These are phyloP conservation scores for Chrysoporthe deuterocubensis DNA, from an alignment of 2,329 filamentous ascomycete genomes.

Conservation along the genomic window DNA sequence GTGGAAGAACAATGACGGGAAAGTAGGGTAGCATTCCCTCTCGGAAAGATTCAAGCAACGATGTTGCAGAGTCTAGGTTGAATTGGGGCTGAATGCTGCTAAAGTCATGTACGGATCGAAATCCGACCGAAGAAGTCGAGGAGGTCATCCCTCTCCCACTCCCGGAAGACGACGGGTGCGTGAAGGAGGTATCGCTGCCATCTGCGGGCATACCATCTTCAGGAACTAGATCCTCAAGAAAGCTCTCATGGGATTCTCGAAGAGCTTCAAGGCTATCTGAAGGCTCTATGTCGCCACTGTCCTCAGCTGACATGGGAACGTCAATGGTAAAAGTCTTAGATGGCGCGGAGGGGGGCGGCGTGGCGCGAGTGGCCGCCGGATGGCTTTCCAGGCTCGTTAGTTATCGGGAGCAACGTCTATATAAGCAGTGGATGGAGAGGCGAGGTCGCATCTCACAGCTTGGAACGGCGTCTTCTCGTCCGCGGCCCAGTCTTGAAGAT, in stretches of 20 bases:
- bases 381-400: constrained; percentile 9
- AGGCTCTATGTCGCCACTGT: constrained; percentile 38
- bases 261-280: constrained; percentile 47
- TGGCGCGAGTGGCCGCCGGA: constrained; percentile 26
- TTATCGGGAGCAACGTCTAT: not conserved
- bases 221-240: constrained; percentile 41
- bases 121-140: constrained; percentile 37
- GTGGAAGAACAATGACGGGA: constrained; percentile 48
- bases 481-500: constrained; percentile 55
- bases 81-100: constrained; percentile 54
- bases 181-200: constrained; percentile 16
- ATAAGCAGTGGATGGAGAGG: not conserved
- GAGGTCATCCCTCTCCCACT: constrained; percentile 31
- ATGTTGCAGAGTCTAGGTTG: constrained; percentile 57
- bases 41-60: constrained; percentile 49
- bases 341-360: constrained; percentile 43
- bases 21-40: constrained; percentile 46
- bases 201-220: constrained; percentile 29
- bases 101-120: constrained; percentile 39
- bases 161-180: constrained; percentile 29
- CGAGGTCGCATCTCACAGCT: constrained; percentile 42
- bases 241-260: constrained; percentile 46
- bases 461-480: constrained; percentile 51
- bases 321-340: constrained; percentile 59
- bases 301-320: constrained; percentile 49